Evolutionary conservation across 1,284 basidiomycete species (phyloP).

Genomic region (Thecaphora thlaspeos): DNA sequence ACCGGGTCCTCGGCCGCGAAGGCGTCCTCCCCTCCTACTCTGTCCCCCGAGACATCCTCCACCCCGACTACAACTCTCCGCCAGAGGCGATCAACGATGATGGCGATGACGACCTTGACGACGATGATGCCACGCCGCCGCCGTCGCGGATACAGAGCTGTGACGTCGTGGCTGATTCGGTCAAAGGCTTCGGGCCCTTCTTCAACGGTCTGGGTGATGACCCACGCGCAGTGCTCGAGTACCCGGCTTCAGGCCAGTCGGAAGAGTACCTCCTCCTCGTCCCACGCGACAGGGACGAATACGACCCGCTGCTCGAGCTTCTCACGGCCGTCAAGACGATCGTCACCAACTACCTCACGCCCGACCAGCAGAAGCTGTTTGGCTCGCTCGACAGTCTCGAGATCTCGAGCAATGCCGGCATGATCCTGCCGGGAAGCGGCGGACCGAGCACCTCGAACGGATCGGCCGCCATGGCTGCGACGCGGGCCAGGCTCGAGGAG

Average conservation of each 20-base stretch:
- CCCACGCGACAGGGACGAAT: constrained; percentile 51
- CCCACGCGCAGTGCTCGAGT: constrained; percentile 35
- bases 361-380: constrained; percentile 34
- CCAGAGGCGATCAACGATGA: neutral
- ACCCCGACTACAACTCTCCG: neutral
- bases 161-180: constrained; percentile 25
- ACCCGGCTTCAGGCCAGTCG: constrained; percentile 35
- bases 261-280: constrained; percentile 48
- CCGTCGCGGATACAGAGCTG: neutral
- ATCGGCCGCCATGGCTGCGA: constrained; percentile 4
- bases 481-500: constrained; percentile 1
- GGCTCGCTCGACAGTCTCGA: constrained; percentile 49
- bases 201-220: constrained; percentile 33
- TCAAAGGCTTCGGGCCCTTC: constrained; percentile 39
- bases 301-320: constrained; percentile 54
- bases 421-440: constrained; percentile 15
- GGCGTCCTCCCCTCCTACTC: constrained; percentile 29
- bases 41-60: constrained; percentile 30
- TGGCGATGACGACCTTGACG: constrained; percentile 6
- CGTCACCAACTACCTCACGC: constrained; percentile 41
- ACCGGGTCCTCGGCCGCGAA: constrained; percentile 30
- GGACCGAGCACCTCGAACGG: constrained; percentile 4
- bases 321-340: constrained; percentile 45
- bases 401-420: constrained; percentile 39
- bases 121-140: no score